Percentiles rank a stretch among this genome's conserved stretches.
These are phyloP conservation scores for Heritiera littoralis DNA, from an alignment of 345 rosid species.

Conservation along the genomic window DNA sequence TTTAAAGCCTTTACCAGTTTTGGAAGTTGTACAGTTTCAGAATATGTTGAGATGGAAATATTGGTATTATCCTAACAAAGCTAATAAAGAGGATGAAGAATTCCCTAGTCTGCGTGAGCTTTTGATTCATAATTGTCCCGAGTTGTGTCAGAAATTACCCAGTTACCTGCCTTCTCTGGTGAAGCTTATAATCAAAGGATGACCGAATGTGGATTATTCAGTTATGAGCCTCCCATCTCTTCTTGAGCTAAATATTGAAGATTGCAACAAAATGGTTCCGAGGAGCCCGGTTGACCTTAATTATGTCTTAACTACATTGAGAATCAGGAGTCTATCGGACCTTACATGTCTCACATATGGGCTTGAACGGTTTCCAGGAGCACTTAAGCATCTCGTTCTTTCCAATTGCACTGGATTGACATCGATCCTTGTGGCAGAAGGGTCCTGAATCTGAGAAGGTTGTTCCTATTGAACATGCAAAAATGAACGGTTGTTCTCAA, in stretches of 20 bases:
- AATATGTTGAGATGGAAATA: slow-evolving; percentile 29
- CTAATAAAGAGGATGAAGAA: slow-evolving; percentile 11
- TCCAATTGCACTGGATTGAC: neutral
- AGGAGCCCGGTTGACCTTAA: neutral
- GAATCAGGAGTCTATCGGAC: neutral
- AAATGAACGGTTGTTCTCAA: slow-evolving; percentile 7
- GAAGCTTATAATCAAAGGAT: slow-evolving; percentile 16
- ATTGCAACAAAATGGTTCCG: slow-evolving; percentile 1
- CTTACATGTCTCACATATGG: neutral
- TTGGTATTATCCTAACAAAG: slow-evolving; percentile 20
- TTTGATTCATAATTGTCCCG: slow-evolving; percentile 22
- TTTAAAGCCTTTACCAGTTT: slow-evolving; percentile 25
- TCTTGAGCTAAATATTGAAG: slow-evolving; percentile 17
- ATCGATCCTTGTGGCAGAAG: neutral
- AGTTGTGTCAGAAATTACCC: slow-evolving; percentile 20
- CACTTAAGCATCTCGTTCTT: neutral
- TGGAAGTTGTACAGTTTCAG: slow-evolving; percentile 23
- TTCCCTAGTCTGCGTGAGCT: slow-evolving; percentile 34
- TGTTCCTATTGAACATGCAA: neutral
- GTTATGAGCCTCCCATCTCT: slow-evolving; percentile 1
- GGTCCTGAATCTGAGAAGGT: slow-evolving; percentile 2
- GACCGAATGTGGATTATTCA: neutral
- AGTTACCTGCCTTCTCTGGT: slow-evolving; percentile 16
- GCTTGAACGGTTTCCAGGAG: neutral
- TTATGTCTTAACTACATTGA: slow-evolving; percentile 8